Base-by-base conservation (phyloP, 139 green algal genomes). In the Astrephomene gubernaculifera region DNA sequence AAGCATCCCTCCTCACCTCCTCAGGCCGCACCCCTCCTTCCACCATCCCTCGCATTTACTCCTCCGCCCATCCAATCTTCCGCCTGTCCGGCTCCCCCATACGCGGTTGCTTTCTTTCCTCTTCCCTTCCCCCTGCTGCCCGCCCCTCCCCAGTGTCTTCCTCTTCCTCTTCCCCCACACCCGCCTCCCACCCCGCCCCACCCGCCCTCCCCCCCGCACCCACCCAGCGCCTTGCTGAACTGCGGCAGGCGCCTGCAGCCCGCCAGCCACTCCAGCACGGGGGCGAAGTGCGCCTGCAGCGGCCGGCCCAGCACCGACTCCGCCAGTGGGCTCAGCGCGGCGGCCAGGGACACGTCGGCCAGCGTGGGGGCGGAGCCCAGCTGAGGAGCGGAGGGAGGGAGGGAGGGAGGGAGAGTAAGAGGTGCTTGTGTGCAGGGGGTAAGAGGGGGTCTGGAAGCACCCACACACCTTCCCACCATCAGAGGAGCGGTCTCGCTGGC, bases 211-310 rank as follows among this genome's bases (percentile, higher is more conserved):
- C 49, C 49, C 49, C 49, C 49, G 49, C 8, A 75, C 68, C 68
- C 85, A 95, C 92, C 92, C 71, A 95, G 83, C 63, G 90, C 90
- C 12, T 80, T 82, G 10, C 52, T 67, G 38, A 95, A 86, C 39
- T 90, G 71, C 29, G 79, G 73, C 70, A 88, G 71, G 45, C 45
- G 43, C 25, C 52, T 67, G 54, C 76, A 68, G 24, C 27, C 44
- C 39, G 61, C 49, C 57, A 96, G 63, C 93, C 93, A 96, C 25
- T 14, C 6, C 36, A 82, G 33, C 29, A 86, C 65, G 0, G 68
- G 63, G 1, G 70, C 63, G 43, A 69, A 86, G 31, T 83, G 67
- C 49, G 71, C 73, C 70, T 91, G 88, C 57, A 84, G 87, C 52
- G 91, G 71, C 39, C 74, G 53, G 9, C 92, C 89, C 52, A 96